Evolutionary conservation across 805 yeast genomes (phyloP).

Genomic region (Aciculoconidium aculeatum): DNA sequence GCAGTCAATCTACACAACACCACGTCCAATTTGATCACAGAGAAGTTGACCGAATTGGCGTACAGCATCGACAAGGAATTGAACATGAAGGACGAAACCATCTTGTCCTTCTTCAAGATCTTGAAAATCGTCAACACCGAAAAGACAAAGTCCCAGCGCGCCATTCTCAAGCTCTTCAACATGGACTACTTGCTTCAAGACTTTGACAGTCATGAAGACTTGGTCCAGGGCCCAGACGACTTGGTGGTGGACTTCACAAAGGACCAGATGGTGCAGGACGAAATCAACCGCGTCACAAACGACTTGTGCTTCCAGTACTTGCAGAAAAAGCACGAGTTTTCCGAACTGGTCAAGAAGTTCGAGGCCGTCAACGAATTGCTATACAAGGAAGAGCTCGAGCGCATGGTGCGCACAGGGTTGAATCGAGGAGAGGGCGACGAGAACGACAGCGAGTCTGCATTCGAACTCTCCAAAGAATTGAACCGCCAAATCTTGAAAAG

Average conservation of each 20-base stretch:
- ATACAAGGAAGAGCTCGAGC: slow-evolving; percentile 6
- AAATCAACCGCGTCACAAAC: slow-evolving; percentile 32
- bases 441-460: slow-evolving; percentile 2
- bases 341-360: slow-evolving; percentile 9
- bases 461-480: slow-evolving; percentile 21
- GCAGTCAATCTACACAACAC: slow-evolving; percentile 29
- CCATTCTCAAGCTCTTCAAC: slow-evolving; percentile 23
- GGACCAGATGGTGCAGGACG: slow-evolving; percentile 36
- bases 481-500: slow-evolving; percentile 22
- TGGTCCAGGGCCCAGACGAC: slow-evolving; percentile 10
- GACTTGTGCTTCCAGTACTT: slow-evolving; percentile 33
- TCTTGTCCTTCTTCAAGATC: slow-evolving; percentile 22
- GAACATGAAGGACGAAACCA: slow-evolving; percentile 29
- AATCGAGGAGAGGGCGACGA: neutral
- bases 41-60: slow-evolving; percentile 33
- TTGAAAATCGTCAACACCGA: slow-evolving; percentile 17
- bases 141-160: slow-evolving; percentile 24
- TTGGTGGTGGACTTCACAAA: slow-evolving; percentile 18
- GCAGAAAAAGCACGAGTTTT: slow-evolving; percentile 26
- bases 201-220: slow-evolving; percentile 10
- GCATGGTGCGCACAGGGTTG: slow-evolving; percentile 1
- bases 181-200: slow-evolving; percentile 29
- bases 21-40: slow-evolving; percentile 30
- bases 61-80: slow-evolving; percentile 34
- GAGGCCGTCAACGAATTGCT: slow-evolving; percentile 10